Evolutionary conservation across 2,329 filamentous ascomycete species (phyloP), one percentile per base, ranked within the genome.

Genomic region (Pseudocercospora eumusae): DNA sequence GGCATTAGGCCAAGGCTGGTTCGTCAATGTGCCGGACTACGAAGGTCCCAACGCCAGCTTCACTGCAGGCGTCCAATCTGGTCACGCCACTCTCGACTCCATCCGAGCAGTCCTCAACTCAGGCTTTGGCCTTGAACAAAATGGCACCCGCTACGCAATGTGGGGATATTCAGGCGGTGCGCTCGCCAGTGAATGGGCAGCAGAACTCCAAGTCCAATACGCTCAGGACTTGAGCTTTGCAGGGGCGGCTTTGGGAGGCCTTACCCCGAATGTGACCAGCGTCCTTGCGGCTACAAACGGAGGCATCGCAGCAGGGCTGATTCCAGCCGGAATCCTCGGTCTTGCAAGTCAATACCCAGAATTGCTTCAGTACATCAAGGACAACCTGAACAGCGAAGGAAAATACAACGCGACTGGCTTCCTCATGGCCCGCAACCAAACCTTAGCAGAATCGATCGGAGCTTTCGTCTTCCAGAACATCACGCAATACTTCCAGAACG

Each of bases 151-250:
- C 1, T 68, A 73, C 13, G 72, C 78, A 0, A 67, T 71, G 64
- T 85, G 82, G 82, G 84, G 84, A 0, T 86, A 85, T 67, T 84
- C 81, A 0, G 84, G 84, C 2, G 84, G 84, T 3, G 78, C 79
- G 1, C 64, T 85, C 18, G 82, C 83, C 0, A 80, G 75, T 2
- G 81, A 81, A 28, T 83, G 79, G 76, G 83, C 83, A 0, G 79
- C 81, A 15, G 82, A 85, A 55, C 69, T 85, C 21, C 81, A 83
- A 47, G 73, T 76, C 0, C 73, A 74, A 4, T 86, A 86, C 63
- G 83, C 84, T 0, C 82, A 83, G 0, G 82, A 84, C 42, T 70
- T 86, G 4, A 71, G 75, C 1, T 76, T 86, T 31, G 73, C 73
- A 0, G 83, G 82, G 2, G 79, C 77, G 1, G 83, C 81, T 0